phyloP scores from a whole-genome alignment of 306 rosid genomes.

The Cucurbita pepo region DNA sequence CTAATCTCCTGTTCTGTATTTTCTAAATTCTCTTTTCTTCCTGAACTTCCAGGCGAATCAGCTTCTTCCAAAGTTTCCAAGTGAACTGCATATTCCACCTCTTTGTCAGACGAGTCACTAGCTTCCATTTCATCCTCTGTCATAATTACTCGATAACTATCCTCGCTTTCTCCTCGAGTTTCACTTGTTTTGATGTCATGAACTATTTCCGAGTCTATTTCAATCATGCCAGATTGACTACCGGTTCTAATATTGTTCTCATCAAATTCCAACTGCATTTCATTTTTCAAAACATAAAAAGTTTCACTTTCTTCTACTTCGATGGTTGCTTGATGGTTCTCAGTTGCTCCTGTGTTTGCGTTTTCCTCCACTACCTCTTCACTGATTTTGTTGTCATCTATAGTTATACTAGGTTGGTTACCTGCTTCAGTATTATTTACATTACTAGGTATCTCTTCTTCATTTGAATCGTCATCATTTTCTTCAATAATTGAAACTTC shows the following conservation, averaged over 20 bases:
- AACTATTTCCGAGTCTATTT: not conserved
- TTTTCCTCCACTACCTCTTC: conserved; percentile 17
- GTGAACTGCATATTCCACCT: not conserved
- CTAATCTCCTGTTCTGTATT: not conserved
- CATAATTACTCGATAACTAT: conserved; percentile 8
- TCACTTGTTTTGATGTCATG: conserved; percentile 6
- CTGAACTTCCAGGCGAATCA: not conserved
- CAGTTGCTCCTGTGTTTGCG: conserved; percentile 8
- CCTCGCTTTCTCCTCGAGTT: conserved; percentile 6
- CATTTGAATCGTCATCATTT: conserved; percentile 18
- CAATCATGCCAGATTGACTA: not conserved
- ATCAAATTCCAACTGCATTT: not conserved
- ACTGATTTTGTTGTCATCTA: conserved; percentile 14
- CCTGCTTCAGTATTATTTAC: conserved; percentile 16
- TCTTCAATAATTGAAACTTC: conserved; percentile 22
- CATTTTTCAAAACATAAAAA: not conserved
- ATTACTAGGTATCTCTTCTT: conserved; percentile 19
- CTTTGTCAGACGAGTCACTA: not conserved
- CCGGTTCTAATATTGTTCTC: not conserved
- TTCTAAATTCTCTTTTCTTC: not conserved
- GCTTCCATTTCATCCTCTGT: conserved; percentile 6
- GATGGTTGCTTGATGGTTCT: conserved; percentile 16
- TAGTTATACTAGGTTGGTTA: conserved; percentile 23
- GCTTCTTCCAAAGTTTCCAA: not conserved
- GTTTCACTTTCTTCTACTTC: not conserved